Conservation (phyloP, 1,284 basidiomycete genomes). For the Ustilago vetiveriae region DNA sequence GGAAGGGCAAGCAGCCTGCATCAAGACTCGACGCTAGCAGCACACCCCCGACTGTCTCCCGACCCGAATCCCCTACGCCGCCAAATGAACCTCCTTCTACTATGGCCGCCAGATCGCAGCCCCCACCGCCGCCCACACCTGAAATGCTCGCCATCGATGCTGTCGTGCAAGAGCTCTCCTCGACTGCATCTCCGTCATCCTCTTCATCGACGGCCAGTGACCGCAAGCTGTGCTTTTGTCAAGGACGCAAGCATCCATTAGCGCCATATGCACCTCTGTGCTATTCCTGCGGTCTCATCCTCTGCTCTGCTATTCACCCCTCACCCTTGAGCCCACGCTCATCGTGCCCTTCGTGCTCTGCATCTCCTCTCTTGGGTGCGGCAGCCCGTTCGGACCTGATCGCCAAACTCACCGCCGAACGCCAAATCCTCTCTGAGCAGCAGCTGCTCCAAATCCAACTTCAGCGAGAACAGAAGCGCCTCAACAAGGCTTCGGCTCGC, state of each 20-base stretch:
- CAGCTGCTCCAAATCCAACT: constrained; percentile 38
- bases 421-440: constrained; percentile 38
- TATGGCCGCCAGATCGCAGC: constrained; percentile 10
- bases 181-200: not conserved
- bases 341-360: constrained; percentile 32
- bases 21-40: no score
- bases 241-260: constrained; percentile 32
- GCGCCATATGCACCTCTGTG: constrained; percentile 45
- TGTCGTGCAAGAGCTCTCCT: constrained; percentile 42
- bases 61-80: no score
- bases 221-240: constrained; percentile 45
- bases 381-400: constrained; percentile 35
- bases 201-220: not conserved
- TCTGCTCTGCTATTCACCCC: constrained; percentile 37
- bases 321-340: constrained; percentile 34
- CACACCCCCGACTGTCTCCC: no score
- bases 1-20: constrained; percentile 14
- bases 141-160: constrained; percentile 48
- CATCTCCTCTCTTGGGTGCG: constrained; percentile 25
- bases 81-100: no score
- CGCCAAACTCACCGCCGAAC: constrained; percentile 30
- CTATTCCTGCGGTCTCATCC: constrained; percentile 39
- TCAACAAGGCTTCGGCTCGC: constrained; percentile 21
- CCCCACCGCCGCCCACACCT: constrained; percentile 31
- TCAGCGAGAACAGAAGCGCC: constrained; percentile 33